These are phyloP conservation scores for Globisporangium spinosum DNA, from an alignment of 352 stramenopile genomes.

Conservation along the genomic window DNA sequence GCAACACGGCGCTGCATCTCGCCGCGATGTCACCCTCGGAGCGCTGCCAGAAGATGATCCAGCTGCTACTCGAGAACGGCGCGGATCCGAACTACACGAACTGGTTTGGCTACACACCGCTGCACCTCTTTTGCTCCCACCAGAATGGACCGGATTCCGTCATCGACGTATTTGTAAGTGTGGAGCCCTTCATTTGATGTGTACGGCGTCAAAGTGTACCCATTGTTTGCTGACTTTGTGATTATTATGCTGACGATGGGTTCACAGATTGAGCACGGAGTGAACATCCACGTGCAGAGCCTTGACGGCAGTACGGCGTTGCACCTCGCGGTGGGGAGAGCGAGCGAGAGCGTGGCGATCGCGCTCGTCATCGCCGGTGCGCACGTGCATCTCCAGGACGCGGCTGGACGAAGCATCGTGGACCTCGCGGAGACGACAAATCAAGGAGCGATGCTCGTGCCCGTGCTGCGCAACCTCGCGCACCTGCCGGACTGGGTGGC, in stretches of 20 bases:
- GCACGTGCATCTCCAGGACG: slow-evolving; percentile 75
- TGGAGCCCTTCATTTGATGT: background rate
- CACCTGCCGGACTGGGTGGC: slow-evolving; percentile 54
- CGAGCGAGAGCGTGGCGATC: slow-evolving; percentile 67
- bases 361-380: slow-evolving; percentile 70
- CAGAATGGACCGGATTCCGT: slow-evolving; percentile 64
- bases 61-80: slow-evolving; percentile 77
- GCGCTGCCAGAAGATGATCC: slow-evolving; percentile 79
- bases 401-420: slow-evolving; percentile 78
- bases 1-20: slow-evolving; percentile 78
- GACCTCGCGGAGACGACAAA: slow-evolving; percentile 80
- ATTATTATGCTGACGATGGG: background rate
- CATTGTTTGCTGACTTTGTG: slow-evolving; percentile 3
- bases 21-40: slow-evolving; percentile 81
- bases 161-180: slow-evolving; percentile 80
- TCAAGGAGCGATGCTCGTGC: slow-evolving; percentile 76
- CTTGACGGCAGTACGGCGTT: slow-evolving; percentile 82
- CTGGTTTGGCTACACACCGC: slow-evolving; percentile 84
- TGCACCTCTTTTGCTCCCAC: slow-evolving; percentile 85
- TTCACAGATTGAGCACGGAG: slow-evolving; percentile 71
- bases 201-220: background rate
- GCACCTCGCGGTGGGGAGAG: slow-evolving; percentile 72
- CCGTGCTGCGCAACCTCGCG: slow-evolving; percentile 74
- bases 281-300: slow-evolving; percentile 75
- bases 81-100: slow-evolving; percentile 71